Conservation (phyloP, 73 alveolate species). For the Tetrahymena elliotti region DNA sequence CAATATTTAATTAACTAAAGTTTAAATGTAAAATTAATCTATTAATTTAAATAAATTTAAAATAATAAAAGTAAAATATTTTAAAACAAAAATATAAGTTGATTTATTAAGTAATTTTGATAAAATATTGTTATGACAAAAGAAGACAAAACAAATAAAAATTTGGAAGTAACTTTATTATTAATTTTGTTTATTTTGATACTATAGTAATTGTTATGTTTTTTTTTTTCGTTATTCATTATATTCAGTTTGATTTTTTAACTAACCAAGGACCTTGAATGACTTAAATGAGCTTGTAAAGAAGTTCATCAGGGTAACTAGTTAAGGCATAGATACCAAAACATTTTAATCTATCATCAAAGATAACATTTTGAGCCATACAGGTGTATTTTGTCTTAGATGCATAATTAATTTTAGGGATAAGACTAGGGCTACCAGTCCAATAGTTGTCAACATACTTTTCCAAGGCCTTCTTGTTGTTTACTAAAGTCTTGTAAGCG, state of each 20-base stretch:
- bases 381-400: not conserved
- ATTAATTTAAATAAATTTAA: too few relatives aligned
- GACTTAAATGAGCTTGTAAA: not conserved
- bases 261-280: not conserved
- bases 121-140: too few relatives aligned
- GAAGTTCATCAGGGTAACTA: not conserved
- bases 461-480: not conserved
- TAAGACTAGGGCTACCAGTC: slow-evolving; percentile 14
- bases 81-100: too few relatives aligned
- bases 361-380: not conserved
- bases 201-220: too few relatives aligned
- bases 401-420: not conserved
- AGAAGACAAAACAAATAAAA: too few relatives aligned
- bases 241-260: not conserved
- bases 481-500: slow-evolving; percentile 5
- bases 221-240: too few relatives aligned
- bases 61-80: too few relatives aligned
- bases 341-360: not conserved
- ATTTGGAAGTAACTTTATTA: too few relatives aligned
- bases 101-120: too few relatives aligned
- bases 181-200: too few relatives aligned
- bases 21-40: too few relatives aligned
- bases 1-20: too few relatives aligned
- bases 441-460: slow-evolving; percentile 15
- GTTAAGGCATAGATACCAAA: not conserved